phyloP scores from a whole-genome alignment of 257 asterid genomes.

The Fraxinus quadrangulata region DNA sequence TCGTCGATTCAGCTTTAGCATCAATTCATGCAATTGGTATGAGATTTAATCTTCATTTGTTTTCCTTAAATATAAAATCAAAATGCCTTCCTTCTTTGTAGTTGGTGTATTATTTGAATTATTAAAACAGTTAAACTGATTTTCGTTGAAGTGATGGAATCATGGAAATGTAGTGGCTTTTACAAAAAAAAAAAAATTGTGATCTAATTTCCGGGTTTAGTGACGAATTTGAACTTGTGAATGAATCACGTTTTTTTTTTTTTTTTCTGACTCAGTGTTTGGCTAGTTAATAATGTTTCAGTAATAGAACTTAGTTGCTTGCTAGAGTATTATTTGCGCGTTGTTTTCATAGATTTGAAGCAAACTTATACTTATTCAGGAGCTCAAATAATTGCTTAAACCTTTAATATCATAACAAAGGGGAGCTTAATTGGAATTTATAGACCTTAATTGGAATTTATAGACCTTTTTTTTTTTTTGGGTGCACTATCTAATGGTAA shows the following conservation, averaged over 20 bases:
- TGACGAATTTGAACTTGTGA: too few relatives aligned
- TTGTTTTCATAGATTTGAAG: not conserved
- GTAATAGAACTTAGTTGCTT: conserved; percentile 7
- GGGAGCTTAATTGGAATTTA: not conserved
- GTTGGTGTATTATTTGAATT: conserved; percentile 10
- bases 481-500: not conserved
- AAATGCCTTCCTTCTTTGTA: not conserved
- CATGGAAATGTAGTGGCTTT: not conserved
- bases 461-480: not conserved
- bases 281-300: conserved; percentile 24
- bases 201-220: conserved; percentile 9
- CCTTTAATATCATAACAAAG: not conserved
- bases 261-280: not conserved
- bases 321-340: not conserved
- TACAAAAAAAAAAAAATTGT: not conserved
- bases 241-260: too few relatives aligned
- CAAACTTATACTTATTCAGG: not conserved
- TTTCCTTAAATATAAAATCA: not conserved
- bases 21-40: conserved; percentile 55
- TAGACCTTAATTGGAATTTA: not conserved
- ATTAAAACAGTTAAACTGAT: not conserved
- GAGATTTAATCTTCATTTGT: conserved; percentile 29
- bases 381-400: not conserved
- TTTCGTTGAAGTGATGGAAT: not conserved
- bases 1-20: conserved; percentile 35